A percentile compares a stretch with the other conserved stretches of the same genome.
Conservation (phyloP, 139 green algal species). For the Mychonastes homosphaera region DNA sequence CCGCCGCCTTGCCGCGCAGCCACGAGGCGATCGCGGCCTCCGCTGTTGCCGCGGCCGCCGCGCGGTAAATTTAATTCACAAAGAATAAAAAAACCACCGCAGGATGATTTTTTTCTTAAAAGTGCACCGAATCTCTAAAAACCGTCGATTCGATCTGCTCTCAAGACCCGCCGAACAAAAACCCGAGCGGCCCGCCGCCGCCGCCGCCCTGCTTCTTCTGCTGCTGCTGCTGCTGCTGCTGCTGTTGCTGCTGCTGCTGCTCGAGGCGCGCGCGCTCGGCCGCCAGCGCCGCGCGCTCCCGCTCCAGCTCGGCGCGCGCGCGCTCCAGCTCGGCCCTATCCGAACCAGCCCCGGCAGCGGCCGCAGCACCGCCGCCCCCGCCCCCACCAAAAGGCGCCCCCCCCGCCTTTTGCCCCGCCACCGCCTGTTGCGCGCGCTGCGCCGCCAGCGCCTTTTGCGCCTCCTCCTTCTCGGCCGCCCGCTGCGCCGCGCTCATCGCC, state of each 20-base stretch:
- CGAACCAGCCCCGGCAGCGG: too few species aligned
- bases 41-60: not conserved
- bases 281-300: conserved; percentile 2
- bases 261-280: conserved; percentile 9
- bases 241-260: not conserved
- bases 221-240: not conserved
- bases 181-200: not conserved
- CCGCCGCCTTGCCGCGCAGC: too few species aligned
- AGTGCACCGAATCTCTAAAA: not conserved
- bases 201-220: not conserved
- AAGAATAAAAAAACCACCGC: not conserved
- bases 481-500: too few species aligned
- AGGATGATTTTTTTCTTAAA: not conserved
- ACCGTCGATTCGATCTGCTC: not conserved
- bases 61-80: not conserved
- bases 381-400: too few species aligned
- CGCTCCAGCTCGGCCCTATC: conserved; percentile 1
- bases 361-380: too few species aligned
- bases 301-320: conserved; percentile 10
- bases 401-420: too few species aligned
- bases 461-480: too few species aligned
- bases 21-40: not conserved
- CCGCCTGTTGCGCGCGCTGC: too few species aligned
- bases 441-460: too few species aligned
- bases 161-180: too few species aligned